Evolutionary conservation across 257 asterid species (phyloP).

Genomic region (Nicotiana sylvestris): DNA sequence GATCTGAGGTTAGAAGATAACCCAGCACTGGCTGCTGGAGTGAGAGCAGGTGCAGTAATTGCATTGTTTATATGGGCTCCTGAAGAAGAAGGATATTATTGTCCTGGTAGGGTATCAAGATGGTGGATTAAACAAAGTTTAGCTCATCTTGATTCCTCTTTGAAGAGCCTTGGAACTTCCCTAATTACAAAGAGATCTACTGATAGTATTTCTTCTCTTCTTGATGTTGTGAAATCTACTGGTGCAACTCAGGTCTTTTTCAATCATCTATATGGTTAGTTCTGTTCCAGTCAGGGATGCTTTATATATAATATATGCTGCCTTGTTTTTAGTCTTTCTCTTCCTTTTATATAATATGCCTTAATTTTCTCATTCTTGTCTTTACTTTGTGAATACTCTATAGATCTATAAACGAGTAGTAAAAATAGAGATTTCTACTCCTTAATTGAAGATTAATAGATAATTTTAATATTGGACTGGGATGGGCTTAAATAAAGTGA

Average conservation of each 20-base stretch:
- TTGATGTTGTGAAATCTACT: constrained; percentile 58
- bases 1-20: constrained; percentile 93
- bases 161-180: constrained; percentile 75
- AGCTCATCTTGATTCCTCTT: constrained; percentile 67
- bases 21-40: constrained; percentile 84
- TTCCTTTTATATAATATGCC: background rate
- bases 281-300: no score
- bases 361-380: background rate
- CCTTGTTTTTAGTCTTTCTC: background rate
- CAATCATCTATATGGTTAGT: constrained; percentile 87
- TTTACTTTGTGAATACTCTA: no score
- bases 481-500: no score
- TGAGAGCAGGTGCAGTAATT: constrained; percentile 70
- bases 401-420: no score
- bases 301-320: background rate
- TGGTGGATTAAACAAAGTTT: constrained; percentile 96
- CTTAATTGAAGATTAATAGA: no score
- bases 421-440: no score
- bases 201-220: constrained; percentile 74
- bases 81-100: constrained; percentile 81
- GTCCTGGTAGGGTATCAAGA: constrained; percentile 89
- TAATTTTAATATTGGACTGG: no score
- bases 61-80: constrained; percentile 91
- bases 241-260: constrained; percentile 81
- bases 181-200: constrained; percentile 81